Evolutionary conservation across 441 rosid genomes (phyloP), one percentile per base, ranked within the genome.

Genomic region (Populus hybrid): DNA sequence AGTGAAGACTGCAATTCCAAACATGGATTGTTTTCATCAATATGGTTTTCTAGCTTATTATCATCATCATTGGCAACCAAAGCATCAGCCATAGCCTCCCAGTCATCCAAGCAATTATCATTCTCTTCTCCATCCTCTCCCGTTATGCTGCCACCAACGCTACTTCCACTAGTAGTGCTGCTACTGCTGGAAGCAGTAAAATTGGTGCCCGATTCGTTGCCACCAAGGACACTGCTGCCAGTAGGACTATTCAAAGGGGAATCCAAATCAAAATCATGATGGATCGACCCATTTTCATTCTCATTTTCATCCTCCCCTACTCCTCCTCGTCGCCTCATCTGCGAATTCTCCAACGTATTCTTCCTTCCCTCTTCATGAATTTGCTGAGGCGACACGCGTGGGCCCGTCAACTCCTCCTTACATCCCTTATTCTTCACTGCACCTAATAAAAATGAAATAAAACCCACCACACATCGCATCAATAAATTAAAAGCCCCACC

Each of bases 11-110:
- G 85, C 4, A 79, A 78, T 18, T 73, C 78, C 65, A 40, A 28
- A 81, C 81, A 84, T 4, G 83, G 79, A 77, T 79, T 78, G 35
- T 78, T 78, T 36, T 83, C 80, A 77, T 78, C 80, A 34, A 82
- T 78, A 76, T 36, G 59, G n/a, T 42, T 73, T 77, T 82, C 87
- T 12, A 79, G 82, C 74, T 84, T 84, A n/a, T 84, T 89, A 74
- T 80, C 86, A 18, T 89, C 94, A 79, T 82, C 81, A 2, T 46
- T 46, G 57, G 95, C 94, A 1, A 95, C 97, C 80, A 95, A 82
- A 80, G 99, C 98, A 85, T 95, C 99, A n/a, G 99, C 98, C 79
- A 93, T 74, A 67, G 97, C 91, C 81, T 95, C 99, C 99, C 99
- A 95, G 76, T 95, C 97, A 73, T 95, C 99, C 88, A 92, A 86